Base-by-base conservation (phyloP, 345 rosid genomes). In the Eucalyptus tenuipes region DNA sequence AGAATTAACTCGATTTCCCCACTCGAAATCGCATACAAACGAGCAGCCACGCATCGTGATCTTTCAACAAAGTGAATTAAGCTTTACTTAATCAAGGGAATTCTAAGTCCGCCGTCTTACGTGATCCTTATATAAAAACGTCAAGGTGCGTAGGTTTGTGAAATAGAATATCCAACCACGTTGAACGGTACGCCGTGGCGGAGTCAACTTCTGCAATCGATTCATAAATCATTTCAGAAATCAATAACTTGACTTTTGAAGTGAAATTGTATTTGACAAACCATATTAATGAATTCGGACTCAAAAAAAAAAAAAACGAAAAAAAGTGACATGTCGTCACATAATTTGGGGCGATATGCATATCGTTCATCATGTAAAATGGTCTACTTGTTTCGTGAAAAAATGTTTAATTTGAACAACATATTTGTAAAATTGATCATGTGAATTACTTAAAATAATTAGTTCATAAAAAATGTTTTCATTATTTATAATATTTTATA, bases 341-440 rank as follows among this genome's bases (percentile, higher is more conserved):
- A 37, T 33, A 18, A 71, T 18, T 33, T 37, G 81, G 45, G 13
- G 7, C 4, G 2, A 33, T 33, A 71, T 33, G 25, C 13, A 71
- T 71, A 37, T 9, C 22, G 7, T 29, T 61, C 68, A 27, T 27
- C 33, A 7, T 64, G 7, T 64, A 64, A n/a, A 64, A 27, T 2
- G 75, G 4, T 7, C 10, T 16, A 3, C 15, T 64, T 64, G 0
- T n/a, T 64, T 64, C 5, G 5, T n/a, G 20, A 64, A 14, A 7
- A 64, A 14, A 64, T n/a, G 2, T 4, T 2, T 7, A 4, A 64
- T 64, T n/a, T n/a, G 2, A 6, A 13, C 4, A n/a, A n/a, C 1
- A 64, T 14, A n/a, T 64, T 64, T 1, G 1, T n/a, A n/a, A 64
- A 64, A 64, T 10, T 7, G 4, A n/a, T 64, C 2, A 64, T 4